Evolutionary conservation across 2,329 filamentous ascomycete genomes (phyloP).

Genomic region (Fusarium continuum): DNA sequence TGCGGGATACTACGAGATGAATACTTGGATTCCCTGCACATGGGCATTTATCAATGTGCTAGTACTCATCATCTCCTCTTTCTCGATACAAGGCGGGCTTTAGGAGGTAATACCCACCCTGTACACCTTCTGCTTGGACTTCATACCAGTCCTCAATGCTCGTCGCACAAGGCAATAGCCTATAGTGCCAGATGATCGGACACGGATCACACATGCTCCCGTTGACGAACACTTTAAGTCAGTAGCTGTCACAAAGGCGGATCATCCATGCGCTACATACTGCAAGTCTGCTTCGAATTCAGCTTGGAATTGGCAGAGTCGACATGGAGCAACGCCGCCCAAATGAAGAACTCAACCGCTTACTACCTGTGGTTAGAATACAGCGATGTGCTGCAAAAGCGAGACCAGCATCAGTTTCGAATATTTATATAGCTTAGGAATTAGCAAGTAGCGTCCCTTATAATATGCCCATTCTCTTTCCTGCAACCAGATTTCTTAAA

Average conservation of each 20-base stretch:
- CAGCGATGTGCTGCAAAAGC: neutral
- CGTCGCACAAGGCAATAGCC: neutral
- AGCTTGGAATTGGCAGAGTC: neutral
- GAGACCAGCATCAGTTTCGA: neutral
- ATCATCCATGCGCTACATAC: neutral
- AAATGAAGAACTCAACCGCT: neutral
- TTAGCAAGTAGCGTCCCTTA: neutral
- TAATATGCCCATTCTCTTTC: conserved; percentile 4
- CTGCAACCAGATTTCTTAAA: neutral
- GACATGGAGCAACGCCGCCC: neutral
- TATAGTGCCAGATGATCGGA: neutral
- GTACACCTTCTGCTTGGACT: neutral
- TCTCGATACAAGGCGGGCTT: conserved; percentile 90
- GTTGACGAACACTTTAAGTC: too few relatives aligned
- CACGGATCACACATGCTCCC: neutral
- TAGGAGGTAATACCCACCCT: conserved; percentile 52
- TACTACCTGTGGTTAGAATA: neutral
- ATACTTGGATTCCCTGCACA: conserved; percentile 90
- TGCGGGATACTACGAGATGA: conserved; percentile 87
- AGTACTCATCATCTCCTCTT: conserved; percentile 84
- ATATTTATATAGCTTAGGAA: neutral
- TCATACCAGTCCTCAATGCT: neutral
- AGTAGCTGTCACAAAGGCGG: neutral
- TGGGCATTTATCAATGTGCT: conserved; percentile 89
- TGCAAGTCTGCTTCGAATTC: neutral